Percentiles rank a stretch among this genome's conserved stretches.
These are phyloP conservation scores for Besnoitia besnoiti DNA, from an alignment of 169 alveolate genomes.

Conservation along the genomic window DNA sequence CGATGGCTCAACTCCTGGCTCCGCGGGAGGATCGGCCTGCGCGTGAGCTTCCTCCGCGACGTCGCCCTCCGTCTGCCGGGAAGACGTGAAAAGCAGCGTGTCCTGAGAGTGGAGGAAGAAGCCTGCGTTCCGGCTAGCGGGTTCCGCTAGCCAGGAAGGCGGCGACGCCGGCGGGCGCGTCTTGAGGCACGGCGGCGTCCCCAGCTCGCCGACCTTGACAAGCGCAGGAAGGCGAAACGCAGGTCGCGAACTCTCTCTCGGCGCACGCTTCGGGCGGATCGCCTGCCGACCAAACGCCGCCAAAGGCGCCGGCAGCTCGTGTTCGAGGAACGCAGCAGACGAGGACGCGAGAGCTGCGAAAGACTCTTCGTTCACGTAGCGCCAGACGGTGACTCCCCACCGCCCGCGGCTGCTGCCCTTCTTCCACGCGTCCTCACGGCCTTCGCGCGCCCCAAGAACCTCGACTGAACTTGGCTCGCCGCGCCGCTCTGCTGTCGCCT, in stretches of 20 bases:
- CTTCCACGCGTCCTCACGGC: neutral
- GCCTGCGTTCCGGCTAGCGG: neutral
- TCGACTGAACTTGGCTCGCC: neutral
- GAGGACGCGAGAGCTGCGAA: neutral
- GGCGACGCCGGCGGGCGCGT: slow-evolving; percentile 1
- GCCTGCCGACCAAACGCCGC: neutral
- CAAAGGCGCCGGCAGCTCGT: neutral
- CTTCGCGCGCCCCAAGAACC: neutral
- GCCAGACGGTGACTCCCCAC: slow-evolving; percentile 23
- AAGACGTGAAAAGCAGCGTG: neutral
- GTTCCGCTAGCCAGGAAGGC: neutral
- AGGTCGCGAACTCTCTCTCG: neutral
- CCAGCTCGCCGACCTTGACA: neutral
- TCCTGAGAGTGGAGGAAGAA: neutral
- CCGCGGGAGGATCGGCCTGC: too few relatives aligned
- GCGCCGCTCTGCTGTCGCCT: neutral
- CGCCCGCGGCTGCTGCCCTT: neutral
- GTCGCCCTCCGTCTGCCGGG: neutral
- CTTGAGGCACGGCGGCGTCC: slow-evolving; percentile 11
- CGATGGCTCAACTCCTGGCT: too few relatives aligned
- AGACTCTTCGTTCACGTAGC: neutral
- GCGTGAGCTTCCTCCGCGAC: neutral
- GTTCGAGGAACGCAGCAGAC: neutral
- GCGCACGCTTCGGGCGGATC: neutral
- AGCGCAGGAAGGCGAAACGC: neutral